phyloP scores from a whole-genome alignment of 2,329 filamentous ascomycete species.

The Colletotrichum paranaense region DNA sequence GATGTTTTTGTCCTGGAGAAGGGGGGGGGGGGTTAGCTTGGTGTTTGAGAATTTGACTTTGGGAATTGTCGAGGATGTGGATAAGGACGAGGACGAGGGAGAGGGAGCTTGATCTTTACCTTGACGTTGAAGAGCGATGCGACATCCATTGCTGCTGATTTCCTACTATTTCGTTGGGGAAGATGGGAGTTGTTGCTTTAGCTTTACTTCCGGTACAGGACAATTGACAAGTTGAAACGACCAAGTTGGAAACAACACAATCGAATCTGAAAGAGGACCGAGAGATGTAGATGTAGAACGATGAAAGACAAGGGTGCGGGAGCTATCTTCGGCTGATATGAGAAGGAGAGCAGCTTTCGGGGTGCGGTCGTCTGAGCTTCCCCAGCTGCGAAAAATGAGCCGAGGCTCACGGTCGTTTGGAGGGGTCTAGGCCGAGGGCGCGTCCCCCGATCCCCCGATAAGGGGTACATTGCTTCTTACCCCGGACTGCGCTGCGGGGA shows the following conservation, averaged over 20 bases:
- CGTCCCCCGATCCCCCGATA: background rate
- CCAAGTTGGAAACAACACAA: background rate
- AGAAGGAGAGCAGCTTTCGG: background rate
- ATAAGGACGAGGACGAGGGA: constrained; percentile 1
- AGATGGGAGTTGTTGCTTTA: background rate
- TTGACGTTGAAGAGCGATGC: constrained; percentile 69
- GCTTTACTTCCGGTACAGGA: background rate
- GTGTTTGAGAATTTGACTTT: background rate
- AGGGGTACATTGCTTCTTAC: background rate
- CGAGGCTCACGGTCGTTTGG: constrained; percentile 15
- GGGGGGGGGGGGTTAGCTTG: background rate
- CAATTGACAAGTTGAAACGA: background rate
- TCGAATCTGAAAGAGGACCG: background rate
- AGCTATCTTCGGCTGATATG: constrained; percentile 8
- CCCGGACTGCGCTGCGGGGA: background rate
- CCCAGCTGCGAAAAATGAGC: background rate
- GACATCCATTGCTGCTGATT: constrained; percentile 59
- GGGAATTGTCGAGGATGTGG: too few species aligned
- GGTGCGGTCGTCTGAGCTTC: background rate
- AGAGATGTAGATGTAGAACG: background rate
- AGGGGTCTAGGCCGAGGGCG: constrained; percentile 13
- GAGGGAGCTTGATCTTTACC: constrained; percentile 49
- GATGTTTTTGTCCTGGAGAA: constrained; percentile 64
- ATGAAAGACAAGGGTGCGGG: background rate
- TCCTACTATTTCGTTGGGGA: background rate